Base-by-base conservation (phyloP, 1,284 basidiomycete genomes). In the Caloboletus inedulis region DNA sequence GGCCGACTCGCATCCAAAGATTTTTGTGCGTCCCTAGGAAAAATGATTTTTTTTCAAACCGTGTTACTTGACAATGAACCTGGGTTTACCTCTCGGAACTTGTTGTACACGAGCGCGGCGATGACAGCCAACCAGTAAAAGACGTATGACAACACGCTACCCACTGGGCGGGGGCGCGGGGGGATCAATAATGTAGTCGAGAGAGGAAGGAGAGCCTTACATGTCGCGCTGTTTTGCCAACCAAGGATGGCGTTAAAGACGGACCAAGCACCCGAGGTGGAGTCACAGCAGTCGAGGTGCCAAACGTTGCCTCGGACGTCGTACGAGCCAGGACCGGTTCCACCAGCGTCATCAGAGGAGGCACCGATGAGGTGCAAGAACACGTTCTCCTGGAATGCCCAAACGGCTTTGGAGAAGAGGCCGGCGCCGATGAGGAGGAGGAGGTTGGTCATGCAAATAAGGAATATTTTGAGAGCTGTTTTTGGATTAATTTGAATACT, bases 371-470 rank as follows among this genome's bases (percentile, higher is more conserved):
- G 72, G 2, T 69, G 65, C 62, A 85, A 82, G 73, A 84, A 94
- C 18, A 73, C 74, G 67, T 94, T 76, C 59, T 75, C 71, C 68
- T 95, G 73, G 72, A 93, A 91, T 44, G 79, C 74, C 58, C 84
- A 83, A 16, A 89, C 76, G 4, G 86, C 75, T 66, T 81, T 85
- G 55, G 84, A 86, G 71, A 94, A 91, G 40, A 97, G 80, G 16
- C 94, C 94, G 0, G 94, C 87, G 36, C 94, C 94, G 70, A 97
- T 93, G 63, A 97, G 84, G 59, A 96, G 81, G 47, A 97, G 74
- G 62, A 97, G 74, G 75, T 90, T 90, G 49, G 94, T 95, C 77
- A 94, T 96, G 54, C 83, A 77, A 66, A 96, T 72, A 47, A 96
- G 77, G 84, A 95, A 95, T 61, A 91, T 75, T 42, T 82, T 84